Evolutionary conservation across 305 asterid species (phyloP).

Genomic region (Ajuga reptans): DNA sequence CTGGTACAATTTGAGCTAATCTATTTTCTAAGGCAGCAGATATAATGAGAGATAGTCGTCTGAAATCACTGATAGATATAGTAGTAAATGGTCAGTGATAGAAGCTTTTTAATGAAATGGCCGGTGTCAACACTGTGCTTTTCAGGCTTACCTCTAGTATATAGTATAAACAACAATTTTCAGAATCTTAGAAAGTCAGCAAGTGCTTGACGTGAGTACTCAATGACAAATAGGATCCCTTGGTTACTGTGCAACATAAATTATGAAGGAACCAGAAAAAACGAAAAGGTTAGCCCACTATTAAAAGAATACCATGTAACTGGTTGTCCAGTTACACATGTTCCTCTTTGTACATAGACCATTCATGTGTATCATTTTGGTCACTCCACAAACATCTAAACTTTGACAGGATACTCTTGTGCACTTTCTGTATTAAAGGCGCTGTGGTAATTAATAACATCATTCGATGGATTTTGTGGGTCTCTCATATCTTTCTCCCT

Average conservation of each 20-base stretch:
- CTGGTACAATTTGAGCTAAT: not conserved
- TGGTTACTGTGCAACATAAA: not conserved
- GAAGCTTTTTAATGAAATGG: not conserved
- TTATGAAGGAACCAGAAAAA: not conserved
- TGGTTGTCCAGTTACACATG: not conserved
- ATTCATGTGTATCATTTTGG: not conserved
- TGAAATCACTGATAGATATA: not conserved
- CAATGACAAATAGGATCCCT: not conserved
- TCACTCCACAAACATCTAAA: not conserved
- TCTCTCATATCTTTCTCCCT: constrained; percentile 1
- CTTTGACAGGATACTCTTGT: not conserved
- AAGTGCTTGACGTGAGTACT: not conserved
- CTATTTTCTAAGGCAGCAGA: not conserved
- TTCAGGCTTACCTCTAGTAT: not conserved
- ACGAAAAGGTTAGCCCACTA: not conserved
- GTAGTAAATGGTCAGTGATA: not conserved
- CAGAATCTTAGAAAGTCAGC: not conserved
- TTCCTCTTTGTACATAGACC: not conserved
- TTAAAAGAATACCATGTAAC: not conserved
- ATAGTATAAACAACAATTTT: not conserved
- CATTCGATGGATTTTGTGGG: constrained; percentile 4
- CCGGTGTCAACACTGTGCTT: not conserved
- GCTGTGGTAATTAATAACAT: not conserved
- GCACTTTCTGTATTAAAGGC: not conserved
- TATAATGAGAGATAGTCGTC: not conserved